phyloP scores from a whole-genome alignment of 768 basidiomycete genomes.

The Coprinopsis sp. region DNA sequence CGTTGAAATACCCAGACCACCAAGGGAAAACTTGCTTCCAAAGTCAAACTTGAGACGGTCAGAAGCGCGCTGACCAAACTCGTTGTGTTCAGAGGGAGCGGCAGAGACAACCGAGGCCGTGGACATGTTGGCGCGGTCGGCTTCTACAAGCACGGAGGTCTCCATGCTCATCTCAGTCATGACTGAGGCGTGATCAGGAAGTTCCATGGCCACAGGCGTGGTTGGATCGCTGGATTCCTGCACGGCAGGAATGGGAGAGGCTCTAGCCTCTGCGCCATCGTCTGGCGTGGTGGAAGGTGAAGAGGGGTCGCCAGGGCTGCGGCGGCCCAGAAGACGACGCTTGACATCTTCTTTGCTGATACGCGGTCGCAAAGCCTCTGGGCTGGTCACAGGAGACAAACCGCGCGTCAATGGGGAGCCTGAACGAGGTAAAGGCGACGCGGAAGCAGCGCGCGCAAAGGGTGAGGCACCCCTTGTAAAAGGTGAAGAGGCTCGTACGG shows the following conservation, averaged over 20 bases:
- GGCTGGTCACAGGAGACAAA: constrained; percentile 4
- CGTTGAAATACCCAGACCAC: constrained; percentile 29
- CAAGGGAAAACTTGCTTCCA: constrained; percentile 43
- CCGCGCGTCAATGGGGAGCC: constrained; percentile 11
- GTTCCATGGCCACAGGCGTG: no score
- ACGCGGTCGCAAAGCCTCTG: constrained; percentile 30
- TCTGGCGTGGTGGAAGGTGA: constrained; percentile 9
- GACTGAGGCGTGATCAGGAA: constrained; percentile 16
- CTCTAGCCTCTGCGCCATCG: background rate
- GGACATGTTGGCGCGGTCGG: constrained; percentile 34
- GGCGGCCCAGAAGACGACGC: constrained; percentile 40
- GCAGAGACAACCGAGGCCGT: constrained; percentile 13
- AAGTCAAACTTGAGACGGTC: constrained; percentile 39
- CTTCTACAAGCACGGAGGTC: constrained; percentile 45
- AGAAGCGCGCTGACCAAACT: constrained; percentile 27
- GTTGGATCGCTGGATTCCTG: background rate
- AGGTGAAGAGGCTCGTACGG: background rate
- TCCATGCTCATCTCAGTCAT: constrained; percentile 44
- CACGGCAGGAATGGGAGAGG: background rate
- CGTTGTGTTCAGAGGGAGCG: constrained; percentile 21
- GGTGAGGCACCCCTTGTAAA: background rate
- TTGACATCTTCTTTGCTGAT: constrained; percentile 55
- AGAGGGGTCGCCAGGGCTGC: constrained; percentile 39
- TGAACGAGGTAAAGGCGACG: constrained; percentile 4
- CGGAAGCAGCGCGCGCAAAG: constrained; percentile 16